Percentiles rank a stretch among this genome's conserved stretches.
phyloP scores from a whole-genome alignment of 2,329 filamentous ascomycete species.

The Elsinoe necatrix region DNA sequence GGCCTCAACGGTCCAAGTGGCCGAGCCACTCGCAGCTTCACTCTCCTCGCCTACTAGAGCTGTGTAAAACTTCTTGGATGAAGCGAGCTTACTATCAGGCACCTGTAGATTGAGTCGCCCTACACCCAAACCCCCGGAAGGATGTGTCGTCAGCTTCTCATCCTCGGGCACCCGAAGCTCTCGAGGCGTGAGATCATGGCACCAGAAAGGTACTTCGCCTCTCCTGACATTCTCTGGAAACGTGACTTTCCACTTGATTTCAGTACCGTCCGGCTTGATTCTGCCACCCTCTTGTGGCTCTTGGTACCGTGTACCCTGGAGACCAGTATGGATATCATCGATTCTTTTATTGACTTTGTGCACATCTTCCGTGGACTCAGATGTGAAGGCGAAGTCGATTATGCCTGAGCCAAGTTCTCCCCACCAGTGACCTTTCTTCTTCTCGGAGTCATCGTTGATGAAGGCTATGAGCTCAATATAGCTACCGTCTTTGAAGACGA shows the following conservation, averaged over 20 bases:
- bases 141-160: conserved; percentile 38
- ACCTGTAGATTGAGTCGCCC: conserved; percentile 17
- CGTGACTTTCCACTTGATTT: conserved; percentile 53
- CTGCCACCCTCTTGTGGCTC: conserved; percentile 47
- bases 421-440: conserved; percentile 50
- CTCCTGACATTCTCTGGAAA: conserved; percentile 38
- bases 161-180: conserved; percentile 46
- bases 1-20: not conserved
- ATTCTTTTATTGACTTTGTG: conserved; percentile 29
- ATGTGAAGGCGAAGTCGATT: conserved; percentile 54
- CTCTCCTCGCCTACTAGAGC: not conserved
- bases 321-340: conserved; percentile 19
- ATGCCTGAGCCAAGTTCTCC: conserved; percentile 44
- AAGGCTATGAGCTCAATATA: conserved; percentile 63
- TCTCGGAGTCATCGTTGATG: conserved; percentile 37
- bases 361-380: conserved; percentile 33
- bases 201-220: conserved; percentile 56
- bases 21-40: not conserved
- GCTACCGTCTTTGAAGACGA: conserved; percentile 54
- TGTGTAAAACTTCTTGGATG: conserved; percentile 1
- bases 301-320: conserved; percentile 37
- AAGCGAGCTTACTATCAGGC: not conserved
- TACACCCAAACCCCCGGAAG: conserved; percentile 46
- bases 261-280: conserved; percentile 45
- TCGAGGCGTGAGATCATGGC: conserved; percentile 53